Percentiles rank a stretch among this genome's conserved stretches.
phyloP scores from a whole-genome alignment of 805 yeast genomes.

The Tetrapisispora nanseiensis region DNA sequence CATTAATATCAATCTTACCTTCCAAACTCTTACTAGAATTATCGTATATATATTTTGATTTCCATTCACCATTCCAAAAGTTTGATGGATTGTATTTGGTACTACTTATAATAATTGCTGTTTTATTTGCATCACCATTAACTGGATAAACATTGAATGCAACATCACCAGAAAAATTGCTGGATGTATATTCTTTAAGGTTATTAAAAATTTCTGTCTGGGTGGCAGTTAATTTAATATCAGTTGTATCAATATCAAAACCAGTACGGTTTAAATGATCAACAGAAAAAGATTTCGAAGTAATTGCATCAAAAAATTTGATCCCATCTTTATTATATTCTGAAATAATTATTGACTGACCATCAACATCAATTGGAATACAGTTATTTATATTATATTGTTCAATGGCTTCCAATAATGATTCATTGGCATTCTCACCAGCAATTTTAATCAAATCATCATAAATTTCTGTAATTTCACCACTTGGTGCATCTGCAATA shows the following conservation, averaged over 20 bases:
- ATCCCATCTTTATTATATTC: slow-evolving; percentile 40
- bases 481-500: slow-evolving; percentile 28
- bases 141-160: slow-evolving; percentile 37
- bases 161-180: slow-evolving; percentile 56
- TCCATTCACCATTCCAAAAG: slow-evolving; percentile 88
- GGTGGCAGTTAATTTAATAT: slow-evolving; percentile 11
- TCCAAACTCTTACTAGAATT: slow-evolving; percentile 25
- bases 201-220: slow-evolving; percentile 13
- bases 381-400: slow-evolving; percentile 34
- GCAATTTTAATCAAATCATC: slow-evolving; percentile 37
- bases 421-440: slow-evolving; percentile 31
- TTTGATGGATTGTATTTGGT: slow-evolving; percentile 64
- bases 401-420: slow-evolving; percentile 31
- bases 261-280: slow-evolving; percentile 43
- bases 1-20: slow-evolving; percentile 58
- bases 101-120: slow-evolving; percentile 52
- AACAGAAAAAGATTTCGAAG: slow-evolving; percentile 43
- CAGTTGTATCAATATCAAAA: slow-evolving; percentile 42
- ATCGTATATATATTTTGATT: slow-evolving; percentile 47
- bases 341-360: slow-evolving; percentile 36
- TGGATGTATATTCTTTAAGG: slow-evolving; percentile 42
- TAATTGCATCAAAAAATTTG: slow-evolving; percentile 47
- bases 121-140: slow-evolving; percentile 15
- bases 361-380: slow-evolving; percentile 28
- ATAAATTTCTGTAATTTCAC: slow-evolving; percentile 27